Percentiles rank a stretch among this genome's conserved stretches.
These are phyloP conservation scores for Podaxis rugospora DNA, from an alignment of 768 basidiomycete genomes.

Conservation along the genomic window DNA sequence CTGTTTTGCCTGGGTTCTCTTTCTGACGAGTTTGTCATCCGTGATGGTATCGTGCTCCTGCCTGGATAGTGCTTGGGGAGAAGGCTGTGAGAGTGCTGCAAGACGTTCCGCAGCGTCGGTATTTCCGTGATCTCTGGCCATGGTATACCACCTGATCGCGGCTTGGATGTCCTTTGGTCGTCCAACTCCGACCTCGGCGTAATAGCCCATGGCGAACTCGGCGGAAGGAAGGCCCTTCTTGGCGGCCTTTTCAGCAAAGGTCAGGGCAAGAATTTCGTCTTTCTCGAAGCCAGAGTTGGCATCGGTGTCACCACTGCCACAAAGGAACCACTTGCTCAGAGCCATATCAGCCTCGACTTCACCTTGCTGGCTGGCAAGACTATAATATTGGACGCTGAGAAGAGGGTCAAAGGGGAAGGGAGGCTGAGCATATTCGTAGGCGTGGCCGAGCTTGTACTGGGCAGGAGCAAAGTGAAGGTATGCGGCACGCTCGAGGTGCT, in stretches of 20 bases:
- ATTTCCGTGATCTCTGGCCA: conserved; percentile 80
- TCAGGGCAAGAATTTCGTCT: conserved; percentile 80
- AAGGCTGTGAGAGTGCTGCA: conserved; percentile 56
- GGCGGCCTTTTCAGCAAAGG: conserved; percentile 88
- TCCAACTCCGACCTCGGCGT: conserved; percentile 89
- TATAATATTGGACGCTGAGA: conserved; percentile 88
- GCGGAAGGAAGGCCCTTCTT: conserved; percentile 72
- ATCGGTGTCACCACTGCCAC: conserved; percentile 52
- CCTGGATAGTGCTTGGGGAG: conserved; percentile 64
- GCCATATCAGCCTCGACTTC: conserved; percentile 97
- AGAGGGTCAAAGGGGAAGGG: conserved; percentile 87
- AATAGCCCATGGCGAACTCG: conserved; percentile 96
- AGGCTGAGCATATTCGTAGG: conserved; percentile 86
- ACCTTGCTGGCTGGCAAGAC: conserved; percentile 75
- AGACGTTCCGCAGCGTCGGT: conserved; percentile 75
- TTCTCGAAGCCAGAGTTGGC: conserved; percentile 58
- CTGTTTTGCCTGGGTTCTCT: conserved; percentile 68
- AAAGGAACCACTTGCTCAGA: conserved; percentile 94
- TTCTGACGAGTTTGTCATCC: conserved; percentile 76
- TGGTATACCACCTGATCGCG: conserved; percentile 73
- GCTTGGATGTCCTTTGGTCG: conserved; percentile 54
- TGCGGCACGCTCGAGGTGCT: conserved; percentile 80
- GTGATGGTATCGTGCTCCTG: conserved; percentile 79
- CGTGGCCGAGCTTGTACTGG: conserved; percentile 90
- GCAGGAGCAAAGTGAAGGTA: conserved; percentile 81